A percentile compares a stretch with the other conserved stretches of the same genome.
Conservation (phyloP, 1,284 basidiomycete species). For the Neolentinus lepideus region DNA sequence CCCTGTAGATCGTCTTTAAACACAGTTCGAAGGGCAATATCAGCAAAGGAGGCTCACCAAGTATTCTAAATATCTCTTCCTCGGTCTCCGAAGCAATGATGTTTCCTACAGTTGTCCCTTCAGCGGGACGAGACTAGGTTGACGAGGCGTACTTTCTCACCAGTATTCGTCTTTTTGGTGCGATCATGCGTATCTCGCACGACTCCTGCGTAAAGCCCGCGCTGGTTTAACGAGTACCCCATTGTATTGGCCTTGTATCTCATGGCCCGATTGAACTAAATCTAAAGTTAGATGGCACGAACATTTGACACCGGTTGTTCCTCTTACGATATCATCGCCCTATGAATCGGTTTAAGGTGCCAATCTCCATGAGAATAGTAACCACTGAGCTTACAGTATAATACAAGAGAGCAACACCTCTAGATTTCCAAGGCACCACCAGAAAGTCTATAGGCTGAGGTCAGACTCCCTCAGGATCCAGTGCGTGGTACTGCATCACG, state of each 20-base stretch:
- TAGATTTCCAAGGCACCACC: slow-evolving; percentile 67
- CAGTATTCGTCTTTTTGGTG: slow-evolving; percentile 55
- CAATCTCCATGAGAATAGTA: slow-evolving; percentile 3
- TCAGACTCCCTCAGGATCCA: not conserved
- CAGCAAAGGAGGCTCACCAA: slow-evolving; percentile 35
- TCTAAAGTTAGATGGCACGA: not conserved
- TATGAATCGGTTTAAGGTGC: slow-evolving; percentile 17
- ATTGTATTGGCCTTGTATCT: slow-evolving; percentile 76
- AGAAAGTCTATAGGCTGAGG: slow-evolving; percentile 46
- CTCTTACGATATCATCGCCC: slow-evolving; percentile 77
- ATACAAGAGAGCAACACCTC: slow-evolving; percentile 83
- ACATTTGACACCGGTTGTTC: not conserved
- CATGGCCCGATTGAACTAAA: slow-evolving; percentile 84
- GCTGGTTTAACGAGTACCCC: slow-evolving; percentile 84
- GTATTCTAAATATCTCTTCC: slow-evolving; percentile 73
- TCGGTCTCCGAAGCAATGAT: slow-evolving; percentile 79
- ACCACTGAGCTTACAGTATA: slow-evolving; percentile 60
- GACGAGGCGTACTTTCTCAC: slow-evolving; percentile 29
- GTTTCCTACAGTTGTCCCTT: slow-evolving; percentile 37
- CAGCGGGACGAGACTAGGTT: not conserved
- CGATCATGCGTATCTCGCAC: slow-evolving; percentile 61
- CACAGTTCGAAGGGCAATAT: not conserved
- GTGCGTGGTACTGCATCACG: slow-evolving; percentile 6
- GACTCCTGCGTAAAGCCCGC: slow-evolving; percentile 68
- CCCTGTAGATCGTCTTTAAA: slow-evolving; percentile 16